Evolutionary conservation across 306 rosid species (phyloP), one percentile per base, ranked within the genome.

Genomic region (Cucurbita maxima): DNA sequence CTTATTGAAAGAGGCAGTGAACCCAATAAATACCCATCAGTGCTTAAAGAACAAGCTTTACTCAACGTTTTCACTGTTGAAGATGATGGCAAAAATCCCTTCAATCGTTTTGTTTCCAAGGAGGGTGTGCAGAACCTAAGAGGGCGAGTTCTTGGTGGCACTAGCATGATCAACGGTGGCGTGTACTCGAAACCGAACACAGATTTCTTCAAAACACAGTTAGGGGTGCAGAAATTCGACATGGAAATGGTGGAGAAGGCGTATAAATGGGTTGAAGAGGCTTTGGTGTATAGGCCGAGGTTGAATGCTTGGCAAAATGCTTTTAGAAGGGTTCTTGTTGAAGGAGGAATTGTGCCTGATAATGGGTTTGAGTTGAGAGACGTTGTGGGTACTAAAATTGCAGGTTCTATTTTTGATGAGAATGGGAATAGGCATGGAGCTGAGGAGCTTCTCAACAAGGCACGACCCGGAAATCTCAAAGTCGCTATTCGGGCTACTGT

Each of bases 61-160:
- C 1, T 36, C 0, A 30, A 36, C 11, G 20, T 36, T 34, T 34
- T 60, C 19, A 34, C 19, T 0, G 44, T 2, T 1, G 45, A 60
- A 36, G 68, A 60, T 7, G 68, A 60, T 0, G 68, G 45, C 1
- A 15, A 36, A 7, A 60, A 36, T 36, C 68, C 68, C 2, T 36
- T 7, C 18, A 18, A 60, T 0, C 68, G 20, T 0, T 60, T 60
- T 12, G 3, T 15, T 8, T 72, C 86, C 0, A 68, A 48, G 30
- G 85, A 82, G 0, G 85, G 85, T 1, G 81, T 82, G 0, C 50
- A 61, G 5, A 76, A 12, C 16, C 10, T 56, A 8, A 43, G 78
- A 52, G 86, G 79, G 4, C 58, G 83, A 3, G n/a, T 82, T 3
- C 64, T 79, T 0, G 86, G 86, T 1, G 81, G 81, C 4, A 36